Evolutionary conservation across 306 rosid genomes (phyloP), one percentile per base, ranked within the genome.

Genomic region (Gastrolobium villosum): DNA sequence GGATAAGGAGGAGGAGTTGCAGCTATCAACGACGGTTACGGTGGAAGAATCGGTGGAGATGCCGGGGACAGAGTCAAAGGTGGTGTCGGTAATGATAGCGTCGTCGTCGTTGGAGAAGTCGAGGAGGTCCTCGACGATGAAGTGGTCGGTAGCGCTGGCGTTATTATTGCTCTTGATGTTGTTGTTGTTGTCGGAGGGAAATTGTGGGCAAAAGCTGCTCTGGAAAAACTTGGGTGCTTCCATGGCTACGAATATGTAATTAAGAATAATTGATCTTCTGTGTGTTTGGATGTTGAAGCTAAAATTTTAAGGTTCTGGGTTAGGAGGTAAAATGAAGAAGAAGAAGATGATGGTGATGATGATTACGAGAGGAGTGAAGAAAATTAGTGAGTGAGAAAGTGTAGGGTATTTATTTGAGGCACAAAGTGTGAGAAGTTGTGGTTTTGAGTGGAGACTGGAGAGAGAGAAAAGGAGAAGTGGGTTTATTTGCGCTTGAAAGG

Each of bases 71-170:
- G 75, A 81, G 59, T 84, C 89, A 1, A 81, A 49, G 7, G 71
- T 55, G 5, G 67, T 55, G 13, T 90, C 91, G 32, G 71, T 34
- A 32, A 75, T 73, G 82, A 74, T 46, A 7, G 74, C 65, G 4
- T 83, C 89, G 1, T 89, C 90, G 69, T 91, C 89, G 60, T 88
- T 89, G 71, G 96, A 63, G 53, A 94, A 89, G 79, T 94, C 83
- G 4, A 94, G 90, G 61, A 94, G 91, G 75, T 94, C 98, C 52
- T 93, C 98, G 0, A 93, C 87, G 9, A 87, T 56, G 75, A 91
- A 93, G 20, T 81, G 81, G 72, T 91, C 98, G 3, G 44, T 9
- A 0, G 53, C 56, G 10, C 81, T 6, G 2, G 11, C 62, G 4
- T 31, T 34, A 0, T 14, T 39, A 4, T 84, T 31, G 30, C 48